Conservation (phyloP, 176 grass and related monocot species). For the Tillandsia leiboldiana region DNA sequence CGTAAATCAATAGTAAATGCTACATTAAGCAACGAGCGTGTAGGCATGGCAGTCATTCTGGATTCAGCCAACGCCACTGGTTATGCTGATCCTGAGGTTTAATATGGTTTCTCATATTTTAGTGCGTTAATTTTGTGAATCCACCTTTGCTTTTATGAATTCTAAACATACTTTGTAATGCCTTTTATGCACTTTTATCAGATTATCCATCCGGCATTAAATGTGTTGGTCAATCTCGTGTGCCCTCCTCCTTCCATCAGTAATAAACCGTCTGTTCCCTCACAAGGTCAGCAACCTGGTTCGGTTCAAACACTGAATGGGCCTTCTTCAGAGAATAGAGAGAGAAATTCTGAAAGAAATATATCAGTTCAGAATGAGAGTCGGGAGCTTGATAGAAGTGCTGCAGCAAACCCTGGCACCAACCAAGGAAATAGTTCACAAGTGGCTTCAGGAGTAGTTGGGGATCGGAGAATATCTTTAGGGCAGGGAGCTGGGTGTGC, state of each 20-base stretch:
- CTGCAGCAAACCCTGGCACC: conserved; percentile 5
- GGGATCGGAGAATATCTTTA: conserved; percentile 78
- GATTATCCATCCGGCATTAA: conserved; percentile 89
- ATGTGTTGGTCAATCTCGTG: conserved; percentile 94
- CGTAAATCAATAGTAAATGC: conserved; percentile 83
- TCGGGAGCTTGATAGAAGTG: conserved; percentile 33
- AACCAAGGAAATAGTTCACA: conserved; percentile 26
- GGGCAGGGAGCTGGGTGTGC: conserved; percentile 77
- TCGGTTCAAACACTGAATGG: conserved; percentile 36
- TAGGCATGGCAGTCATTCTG: conserved; percentile 73
- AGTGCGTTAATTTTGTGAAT: conserved; percentile 6
- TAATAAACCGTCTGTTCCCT: conserved; percentile 48
- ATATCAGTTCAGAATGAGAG: conserved; percentile 44
- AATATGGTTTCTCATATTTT: conserved; percentile 26
- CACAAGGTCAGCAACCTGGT: conserved; percentile 48
- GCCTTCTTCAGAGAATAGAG: conserved; percentile 45
- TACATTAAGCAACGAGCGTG: conserved; percentile 75
- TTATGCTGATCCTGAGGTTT: conserved; percentile 90
- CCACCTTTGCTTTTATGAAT: background rate
- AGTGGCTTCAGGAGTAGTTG: conserved; percentile 57
- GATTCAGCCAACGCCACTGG: conserved; percentile 69
- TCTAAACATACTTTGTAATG: conserved; percentile 1
- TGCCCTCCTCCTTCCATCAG: conserved; percentile 96
- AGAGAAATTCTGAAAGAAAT: conserved; percentile 47
- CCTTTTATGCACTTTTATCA: conserved; percentile 20